Evolutionary conservation across 176 grass and related monocot species (phyloP).

Genomic region (Lolium rigidum): DNA sequence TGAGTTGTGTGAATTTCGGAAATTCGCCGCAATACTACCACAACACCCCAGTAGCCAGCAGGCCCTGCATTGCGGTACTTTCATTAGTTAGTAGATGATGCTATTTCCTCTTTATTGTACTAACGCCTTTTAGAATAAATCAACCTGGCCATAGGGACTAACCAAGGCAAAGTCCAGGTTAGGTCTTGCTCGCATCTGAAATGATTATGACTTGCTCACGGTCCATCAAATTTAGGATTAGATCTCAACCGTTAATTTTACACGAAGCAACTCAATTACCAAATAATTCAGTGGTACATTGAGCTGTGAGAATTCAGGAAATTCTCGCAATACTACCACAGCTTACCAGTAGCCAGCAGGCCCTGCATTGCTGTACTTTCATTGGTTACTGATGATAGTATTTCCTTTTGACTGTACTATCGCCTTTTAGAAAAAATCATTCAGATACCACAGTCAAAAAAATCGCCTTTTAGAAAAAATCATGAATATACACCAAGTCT

Average conservation of each 20-base stretch:
- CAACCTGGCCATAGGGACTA: slow-evolving; percentile 85
- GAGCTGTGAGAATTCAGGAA: too few relatives aligned
- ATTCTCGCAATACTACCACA: too few relatives aligned
- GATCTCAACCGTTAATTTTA: too few relatives aligned
- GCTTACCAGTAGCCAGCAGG: too few relatives aligned
- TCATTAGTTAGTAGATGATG: not conserved
- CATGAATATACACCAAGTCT: not conserved
- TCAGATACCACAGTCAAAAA: not conserved
- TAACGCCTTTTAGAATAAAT: too few relatives aligned
- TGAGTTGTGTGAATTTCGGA: not conserved
- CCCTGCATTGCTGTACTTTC: too few relatives aligned
- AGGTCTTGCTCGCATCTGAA: not conserved
- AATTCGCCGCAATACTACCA: not conserved
- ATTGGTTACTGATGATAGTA: too few relatives aligned
- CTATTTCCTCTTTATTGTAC: not conserved
- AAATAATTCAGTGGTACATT: too few relatives aligned
- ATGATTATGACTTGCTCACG: not conserved
- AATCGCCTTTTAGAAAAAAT: not conserved
- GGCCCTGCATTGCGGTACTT: not conserved
- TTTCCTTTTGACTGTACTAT: too few relatives aligned
- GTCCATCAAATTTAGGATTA: too few relatives aligned
- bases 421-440: not conserved
- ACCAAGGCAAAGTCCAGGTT: slow-evolving; percentile 98
- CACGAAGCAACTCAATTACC: too few relatives aligned
- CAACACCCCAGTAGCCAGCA: not conserved